phyloP scores from a whole-genome alignment of 768 basidiomycete genomes.

The Podaxis mareebaensis region DNA sequence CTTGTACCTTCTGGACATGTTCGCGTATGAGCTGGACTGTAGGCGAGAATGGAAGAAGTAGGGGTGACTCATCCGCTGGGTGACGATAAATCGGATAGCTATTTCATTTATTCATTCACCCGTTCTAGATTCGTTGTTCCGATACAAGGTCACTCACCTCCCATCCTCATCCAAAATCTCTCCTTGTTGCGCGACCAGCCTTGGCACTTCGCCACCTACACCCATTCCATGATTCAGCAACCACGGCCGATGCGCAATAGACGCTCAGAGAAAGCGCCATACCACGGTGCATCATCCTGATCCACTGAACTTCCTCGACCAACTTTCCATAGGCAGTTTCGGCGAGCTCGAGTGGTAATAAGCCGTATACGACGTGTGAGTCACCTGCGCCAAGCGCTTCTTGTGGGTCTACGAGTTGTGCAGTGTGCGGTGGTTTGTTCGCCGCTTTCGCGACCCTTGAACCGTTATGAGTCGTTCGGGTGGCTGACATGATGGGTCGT shows the following conservation, averaged over 20 bases:
- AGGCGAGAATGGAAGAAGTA: constrained; percentile 63
- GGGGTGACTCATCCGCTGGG: constrained; percentile 78
- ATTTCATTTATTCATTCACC: background rate
- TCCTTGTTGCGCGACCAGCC: constrained; percentile 38
- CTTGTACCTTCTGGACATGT: constrained; percentile 53
- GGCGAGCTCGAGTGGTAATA: constrained; percentile 60
- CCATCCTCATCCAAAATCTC: constrained; percentile 35
- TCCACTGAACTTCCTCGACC: constrained; percentile 68
- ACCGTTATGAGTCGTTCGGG: background rate
- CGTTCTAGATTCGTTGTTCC: no score
- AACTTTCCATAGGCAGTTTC: constrained; percentile 58
- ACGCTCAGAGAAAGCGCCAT: constrained; percentile 13
- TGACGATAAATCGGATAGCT: constrained; percentile 71
- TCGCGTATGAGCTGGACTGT: constrained; percentile 67
- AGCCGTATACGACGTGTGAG: constrained; percentile 54
- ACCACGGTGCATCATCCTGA: constrained; percentile 76
- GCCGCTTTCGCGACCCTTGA: background rate
- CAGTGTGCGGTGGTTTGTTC: constrained; percentile 3
- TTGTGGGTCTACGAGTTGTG: constrained; percentile 1
- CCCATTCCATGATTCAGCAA: background rate
- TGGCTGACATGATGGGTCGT: background rate
- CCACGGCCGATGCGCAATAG: background rate
- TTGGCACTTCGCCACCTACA: constrained; percentile 62
- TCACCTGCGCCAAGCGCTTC: constrained; percentile 63
- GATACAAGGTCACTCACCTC: constrained; percentile 27